Base-by-base conservation (phyloP, 331 rosid genomes). In the Ulmus americana region DNA sequence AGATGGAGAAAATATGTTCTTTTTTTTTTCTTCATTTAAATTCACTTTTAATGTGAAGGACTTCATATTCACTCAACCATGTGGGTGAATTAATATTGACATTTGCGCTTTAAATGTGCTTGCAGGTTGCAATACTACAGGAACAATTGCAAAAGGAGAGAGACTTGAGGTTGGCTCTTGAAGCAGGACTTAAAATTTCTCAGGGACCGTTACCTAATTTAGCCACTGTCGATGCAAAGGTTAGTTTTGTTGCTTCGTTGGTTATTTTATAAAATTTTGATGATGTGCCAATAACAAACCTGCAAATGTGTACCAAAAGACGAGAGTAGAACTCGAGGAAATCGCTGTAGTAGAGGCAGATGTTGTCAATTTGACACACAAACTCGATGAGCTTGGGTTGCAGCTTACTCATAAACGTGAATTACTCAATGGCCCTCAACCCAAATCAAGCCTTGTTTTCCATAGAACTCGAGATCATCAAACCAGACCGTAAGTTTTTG, bases 91-190 rank as follows among this genome's bases (percentile, higher is more conserved):
- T 61, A 45, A 41, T 12, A 13, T 47, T 63, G 22, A 8, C 20
- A 39, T 15, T 59, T 40, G 50, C 1, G 45, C 43, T 42, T 63
- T 55, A 44, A 49, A 62, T 65, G 35, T 61, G 54, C 67, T 41
- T 54, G 61, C 73, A 94, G 99, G 88, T 94, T 57, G 91, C 80
- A 62, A 84, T 74, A 77, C 74, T 94, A 57, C 86, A 81, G 54
- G 95, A 81, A 71, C 86, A 78, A 81, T 70, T 94, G 81, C 75
- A 59, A 71, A 88, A 72, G 81, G 95, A 85, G 67, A 87, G 77
- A 81, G 85, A 80, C 76, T 74, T 55, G 45, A 67, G 72, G 38
- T 10, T 11, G 35, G 72, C 72, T 55, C 63, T 67, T 45, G 72
- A 55, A 22, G 77, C 79, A 73, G 87, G 85, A 67, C 77, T 68